Evolutionary conservation across 768 basidiomycete species (phyloP).

Genomic region (Mycena galericulata): DNA sequence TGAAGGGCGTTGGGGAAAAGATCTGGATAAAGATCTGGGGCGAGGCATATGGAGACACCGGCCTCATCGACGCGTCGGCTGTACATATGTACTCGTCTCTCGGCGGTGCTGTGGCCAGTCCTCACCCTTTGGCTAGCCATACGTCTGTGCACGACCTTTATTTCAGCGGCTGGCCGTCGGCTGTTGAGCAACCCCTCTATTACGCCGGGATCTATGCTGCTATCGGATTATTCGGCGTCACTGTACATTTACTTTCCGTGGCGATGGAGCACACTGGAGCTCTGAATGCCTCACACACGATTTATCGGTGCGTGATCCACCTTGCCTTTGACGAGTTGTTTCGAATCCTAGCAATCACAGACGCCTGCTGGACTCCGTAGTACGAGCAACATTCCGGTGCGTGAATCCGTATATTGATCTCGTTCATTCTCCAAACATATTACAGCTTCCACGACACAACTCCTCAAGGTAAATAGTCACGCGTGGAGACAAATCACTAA

Average conservation of each 20-base stretch:
- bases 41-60: conserved; percentile 21
- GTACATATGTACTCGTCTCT: not conserved
- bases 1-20: conserved; percentile 69
- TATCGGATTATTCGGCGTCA: conserved; percentile 53
- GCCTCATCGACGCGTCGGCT: not conserved
- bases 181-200: conserved; percentile 72
- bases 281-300: not conserved
- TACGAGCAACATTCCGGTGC: conserved; percentile 88
- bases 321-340: not conserved
- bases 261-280: conserved; percentile 25
- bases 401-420: conserved; percentile 51
- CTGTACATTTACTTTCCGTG: conserved; percentile 48
- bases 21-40: conserved; percentile 71
- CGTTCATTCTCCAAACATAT: not conserved
- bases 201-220: conserved; percentile 76
- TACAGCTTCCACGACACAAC: conserved; percentile 64
- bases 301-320: not conserved
- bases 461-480: conserved; percentile 68
- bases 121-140: no score
- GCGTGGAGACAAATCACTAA: not conserved
- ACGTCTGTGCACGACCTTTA: not conserved
- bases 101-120: not conserved
- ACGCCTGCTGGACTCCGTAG: conserved; percentile 73
- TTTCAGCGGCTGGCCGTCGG: conserved; percentile 56
- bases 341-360: not conserved